phyloP scores from a whole-genome alignment of 208 protist species.

The Wallacemonas collosoma region DNA sequence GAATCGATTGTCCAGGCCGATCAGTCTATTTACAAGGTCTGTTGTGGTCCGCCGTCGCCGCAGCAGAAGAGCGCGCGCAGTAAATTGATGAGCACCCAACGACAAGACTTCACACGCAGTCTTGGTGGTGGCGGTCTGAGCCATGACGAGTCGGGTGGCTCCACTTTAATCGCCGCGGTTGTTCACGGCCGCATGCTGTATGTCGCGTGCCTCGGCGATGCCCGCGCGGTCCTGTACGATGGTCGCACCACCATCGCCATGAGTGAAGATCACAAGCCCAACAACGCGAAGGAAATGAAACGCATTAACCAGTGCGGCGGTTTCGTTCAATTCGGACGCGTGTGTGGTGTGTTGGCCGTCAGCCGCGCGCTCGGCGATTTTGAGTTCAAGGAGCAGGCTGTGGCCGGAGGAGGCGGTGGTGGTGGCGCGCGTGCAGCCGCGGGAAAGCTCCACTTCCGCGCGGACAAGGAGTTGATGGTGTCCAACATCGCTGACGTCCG shows the following conservation, averaged over 20 bases:
- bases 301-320: conserved; percentile 84
- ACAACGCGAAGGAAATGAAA: conserved; percentile 57
- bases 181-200: conserved; percentile 82
- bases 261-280: conserved; percentile 92
- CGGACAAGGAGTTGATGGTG: conserved; percentile 63
- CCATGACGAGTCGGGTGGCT: conserved; percentile 43
- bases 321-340: conserved; percentile 92
- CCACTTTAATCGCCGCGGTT: conserved; percentile 68
- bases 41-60: neutral
- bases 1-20: conserved; percentile 79
- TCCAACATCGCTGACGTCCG: conserved; percentile 80
- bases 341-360: conserved; percentile 91
- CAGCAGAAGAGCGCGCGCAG: conserved; percentile 10
- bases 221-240: conserved; percentile 77
- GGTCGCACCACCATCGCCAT: conserved; percentile 84
- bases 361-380: conserved; percentile 92
- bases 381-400: conserved; percentile 75
- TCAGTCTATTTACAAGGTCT: conserved; percentile 33
- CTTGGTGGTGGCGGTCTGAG: conserved; percentile 19
- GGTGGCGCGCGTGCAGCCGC: neutral
- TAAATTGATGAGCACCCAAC: conserved; percentile 1
- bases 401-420: conserved; percentile 28
- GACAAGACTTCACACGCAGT: conserved; percentile 22
- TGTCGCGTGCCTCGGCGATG: conserved; percentile 90
- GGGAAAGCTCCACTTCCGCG: conserved; percentile 25